Base-by-base conservation (phyloP, 1,284 basidiomycete species). In the Earliella scabrosa region DNA sequence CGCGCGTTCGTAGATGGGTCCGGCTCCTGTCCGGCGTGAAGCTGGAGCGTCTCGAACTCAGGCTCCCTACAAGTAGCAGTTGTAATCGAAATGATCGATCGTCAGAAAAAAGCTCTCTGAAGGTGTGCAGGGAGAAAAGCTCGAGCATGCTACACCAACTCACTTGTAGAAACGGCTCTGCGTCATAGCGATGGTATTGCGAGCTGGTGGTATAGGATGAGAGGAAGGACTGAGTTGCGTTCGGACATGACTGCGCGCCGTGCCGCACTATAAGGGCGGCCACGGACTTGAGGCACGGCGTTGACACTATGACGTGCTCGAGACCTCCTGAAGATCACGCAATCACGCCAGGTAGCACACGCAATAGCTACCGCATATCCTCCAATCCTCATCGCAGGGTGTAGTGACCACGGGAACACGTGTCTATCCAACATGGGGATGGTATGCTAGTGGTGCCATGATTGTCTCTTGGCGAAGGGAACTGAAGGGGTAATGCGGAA, bases 21-120 rank as follows among this genome's bases (percentile, higher is more conserved):
- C 7, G 83, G 80, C 13, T 74, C 72, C 66, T 93, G 90, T 7
- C 93, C 93, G 26, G 88, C 93, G 67, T 95, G 93, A 23, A 95
- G 77, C 74, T 93, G 89, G 41, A 92, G 74, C 2, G 92, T 93
- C 67, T 93, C 90, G 65, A 92, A 93, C 67, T 91, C 88, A 44
- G 86, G 86, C 60, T 80, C 77, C 71, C 82, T 85, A 53, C n/a
- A n/a, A n/a, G n/a, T n/a, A n/a, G n/a, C n/a, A n/a, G 7, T 24
- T 20, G 43, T 11, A 16, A 32, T 41, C 21, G 4, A 5, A 23
- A 24, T 23, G 21, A 16, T 38, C 13, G 27, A 29, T 26, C 2
- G 14, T n/a, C 23, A 35, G 20, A 16, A 38, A 7, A 20, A 2
- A 26, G 23, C 10, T 13, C 13, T 41, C n/a, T n/a, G n/a, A n/a